These are phyloP conservation scores for Chenopodium suecicum DNA, from an alignment of 148 eudicot genomes.

Conservation along the genomic window DNA sequence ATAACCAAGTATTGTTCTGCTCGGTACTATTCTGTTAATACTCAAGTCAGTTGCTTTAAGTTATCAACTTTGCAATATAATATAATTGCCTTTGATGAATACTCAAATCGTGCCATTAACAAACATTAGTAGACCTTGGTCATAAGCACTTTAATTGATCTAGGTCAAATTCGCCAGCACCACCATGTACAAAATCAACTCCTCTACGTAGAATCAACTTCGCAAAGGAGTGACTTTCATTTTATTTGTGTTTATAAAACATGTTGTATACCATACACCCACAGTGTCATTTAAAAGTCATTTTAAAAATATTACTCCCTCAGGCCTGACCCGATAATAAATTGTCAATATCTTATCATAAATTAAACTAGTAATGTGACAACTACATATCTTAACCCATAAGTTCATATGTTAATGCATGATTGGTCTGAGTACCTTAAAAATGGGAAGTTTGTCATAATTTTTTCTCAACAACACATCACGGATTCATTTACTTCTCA, in stretches of 20 bases:
- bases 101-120: background rate
- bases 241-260: too few species aligned
- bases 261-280: too few species aligned
- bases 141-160: background rate
- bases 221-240: too few species aligned
- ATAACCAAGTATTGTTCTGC: background rate
- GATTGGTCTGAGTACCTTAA: background rate
- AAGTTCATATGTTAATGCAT: background rate
- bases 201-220: too few species aligned
- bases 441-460: background rate
- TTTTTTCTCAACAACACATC: background rate
- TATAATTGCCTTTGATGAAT: too few species aligned
- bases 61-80: background rate
- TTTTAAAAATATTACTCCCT: too few species aligned
- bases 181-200: too few species aligned
- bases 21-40: background rate
- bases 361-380: too few species aligned
- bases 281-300: too few species aligned
- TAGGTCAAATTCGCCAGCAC: background rate
- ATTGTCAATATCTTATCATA: too few species aligned
- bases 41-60: background rate
- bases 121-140: background rate
- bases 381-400: too few species aligned
- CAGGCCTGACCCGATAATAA: too few species aligned
- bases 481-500: background rate